Conservation (phyloP, 2,329 filamentous ascomycete genomes). For the Arthrocladium fulminans region DNA sequence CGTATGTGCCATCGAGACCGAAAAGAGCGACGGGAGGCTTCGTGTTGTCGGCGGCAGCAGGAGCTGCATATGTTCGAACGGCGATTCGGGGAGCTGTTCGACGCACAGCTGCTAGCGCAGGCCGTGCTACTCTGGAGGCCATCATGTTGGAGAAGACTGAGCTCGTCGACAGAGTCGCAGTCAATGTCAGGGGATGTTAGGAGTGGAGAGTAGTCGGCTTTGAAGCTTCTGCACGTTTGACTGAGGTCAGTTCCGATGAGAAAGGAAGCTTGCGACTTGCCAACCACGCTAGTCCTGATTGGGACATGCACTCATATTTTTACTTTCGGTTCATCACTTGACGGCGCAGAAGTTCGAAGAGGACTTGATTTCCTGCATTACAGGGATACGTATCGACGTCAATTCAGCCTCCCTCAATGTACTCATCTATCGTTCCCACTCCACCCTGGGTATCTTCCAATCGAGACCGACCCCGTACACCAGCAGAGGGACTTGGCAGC, state of each 20-base stretch:
- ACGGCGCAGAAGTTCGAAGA: too few species aligned
- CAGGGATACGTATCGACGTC: too few species aligned
- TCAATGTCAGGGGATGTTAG: neutral
- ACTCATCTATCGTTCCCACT: too few species aligned
- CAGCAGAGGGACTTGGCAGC: neutral
- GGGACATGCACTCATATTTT: neutral
- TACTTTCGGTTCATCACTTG: neutral
- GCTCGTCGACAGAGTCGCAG: conserved; percentile 1
- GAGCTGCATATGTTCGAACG: conserved; percentile 67
- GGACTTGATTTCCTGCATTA: too few species aligned
- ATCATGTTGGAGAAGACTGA: conserved; percentile 19
- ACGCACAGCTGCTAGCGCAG: conserved; percentile 47
- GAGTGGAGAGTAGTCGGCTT: conserved; percentile 4
- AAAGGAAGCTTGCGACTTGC: neutral
- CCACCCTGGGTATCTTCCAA: too few species aligned
- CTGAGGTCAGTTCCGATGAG: neutral
- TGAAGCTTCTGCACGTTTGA: neutral
- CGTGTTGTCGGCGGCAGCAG: conserved; percentile 44
- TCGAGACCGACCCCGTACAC: neutral
- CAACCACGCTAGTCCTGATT: neutral
- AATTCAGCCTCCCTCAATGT: too few species aligned
- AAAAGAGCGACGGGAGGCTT: conserved; percentile 87
- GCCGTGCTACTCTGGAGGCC: conserved; percentile 23
- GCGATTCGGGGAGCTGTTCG: conserved; percentile 52
- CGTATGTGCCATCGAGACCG: conserved; percentile 96